Evolutionary conservation across 768 basidiomycete species (phyloP).

Genomic region (Stropharia rugosoannulata): DNA sequence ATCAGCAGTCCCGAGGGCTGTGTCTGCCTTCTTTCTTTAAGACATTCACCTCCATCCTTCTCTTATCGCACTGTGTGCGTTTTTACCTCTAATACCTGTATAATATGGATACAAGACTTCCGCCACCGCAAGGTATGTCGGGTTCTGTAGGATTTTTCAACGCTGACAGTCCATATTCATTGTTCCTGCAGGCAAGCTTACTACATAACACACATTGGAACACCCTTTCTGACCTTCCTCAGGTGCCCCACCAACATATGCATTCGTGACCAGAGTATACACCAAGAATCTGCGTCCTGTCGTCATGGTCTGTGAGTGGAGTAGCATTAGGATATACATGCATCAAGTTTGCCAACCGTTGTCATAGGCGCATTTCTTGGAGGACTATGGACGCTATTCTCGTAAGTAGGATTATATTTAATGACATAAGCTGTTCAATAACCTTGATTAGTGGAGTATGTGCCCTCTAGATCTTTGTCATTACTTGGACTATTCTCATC

Average conservation of each 20-base stretch:
- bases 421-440: neutral
- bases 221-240: neutral
- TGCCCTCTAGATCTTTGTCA: slow-evolving; percentile 4
- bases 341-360: neutral
- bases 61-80: slow-evolving; percentile 13
- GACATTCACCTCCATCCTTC: slow-evolving; percentile 4
- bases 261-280: slow-evolving; percentile 58
- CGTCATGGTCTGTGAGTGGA: slow-evolving; percentile 42
- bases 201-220: neutral
- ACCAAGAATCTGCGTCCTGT: slow-evolving; percentile 59
- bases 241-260: slow-evolving; percentile 57
- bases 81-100: neutral
- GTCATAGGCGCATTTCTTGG: slow-evolving; percentile 40
- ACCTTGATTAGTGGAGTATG: slow-evolving; percentile 30
- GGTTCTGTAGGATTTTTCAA: neutral
- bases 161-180: neutral
- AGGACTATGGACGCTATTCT: slow-evolving; percentile 60
- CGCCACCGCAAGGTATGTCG: slow-evolving; percentile 39
- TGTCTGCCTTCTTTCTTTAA: neutral
- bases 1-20: neutral
- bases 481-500: neutral
- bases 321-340: neutral
- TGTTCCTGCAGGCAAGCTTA: neutral
- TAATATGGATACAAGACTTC: slow-evolving; percentile 36
- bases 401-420: slow-evolving; percentile 42